A percentile compares a stretch with the other conserved stretches of the same genome.
These are phyloP conservation scores for Ustilago tritici DNA, from an alignment of 1,284 basidiomycete species.

Conservation along the genomic window DNA sequence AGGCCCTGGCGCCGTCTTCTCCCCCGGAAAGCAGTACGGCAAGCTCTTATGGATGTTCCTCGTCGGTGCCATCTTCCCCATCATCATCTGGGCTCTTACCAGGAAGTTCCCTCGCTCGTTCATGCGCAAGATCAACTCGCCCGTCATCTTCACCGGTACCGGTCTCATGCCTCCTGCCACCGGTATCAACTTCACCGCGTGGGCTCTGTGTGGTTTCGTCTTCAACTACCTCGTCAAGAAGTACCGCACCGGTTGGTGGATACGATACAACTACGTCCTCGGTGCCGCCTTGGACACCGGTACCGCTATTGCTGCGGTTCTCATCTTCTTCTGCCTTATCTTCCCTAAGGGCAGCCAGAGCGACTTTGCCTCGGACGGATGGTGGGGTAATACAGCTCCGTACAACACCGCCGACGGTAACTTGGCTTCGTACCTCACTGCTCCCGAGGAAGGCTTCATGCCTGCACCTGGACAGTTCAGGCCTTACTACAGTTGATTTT, in stretches of 20 bases:
- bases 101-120: constrained; percentile 52
- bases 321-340: constrained; percentile 56
- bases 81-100: constrained; percentile 60
- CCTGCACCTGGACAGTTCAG: constrained; percentile 31
- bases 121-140: constrained; percentile 58
- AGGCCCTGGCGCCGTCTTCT: constrained; percentile 69
- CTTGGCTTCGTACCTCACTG: constrained; percentile 18
- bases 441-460: constrained; percentile 28
- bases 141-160: constrained; percentile 64
- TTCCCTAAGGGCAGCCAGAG: constrained; percentile 38
- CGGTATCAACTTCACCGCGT: constrained; percentile 63
- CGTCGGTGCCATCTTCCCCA: constrained; percentile 58
- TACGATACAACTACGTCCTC: constrained; percentile 70
- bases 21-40: constrained; percentile 57
- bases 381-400: constrained; percentile 66
- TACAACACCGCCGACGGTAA: constrained; percentile 48
- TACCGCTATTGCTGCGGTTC: constrained; percentile 63
- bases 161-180: constrained; percentile 69
- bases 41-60: constrained; percentile 61
- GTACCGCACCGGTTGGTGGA: constrained; percentile 70
- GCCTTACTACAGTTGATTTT: constrained; percentile 20
- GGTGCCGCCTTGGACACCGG: constrained; percentile 70
- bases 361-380: constrained; percentile 42
- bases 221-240: constrained; percentile 69
- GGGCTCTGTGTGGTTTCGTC: constrained; percentile 72